Base-by-base conservation (phyloP, 2,329 filamentous ascomycete species). In the Penicillium olsonii region DNA sequence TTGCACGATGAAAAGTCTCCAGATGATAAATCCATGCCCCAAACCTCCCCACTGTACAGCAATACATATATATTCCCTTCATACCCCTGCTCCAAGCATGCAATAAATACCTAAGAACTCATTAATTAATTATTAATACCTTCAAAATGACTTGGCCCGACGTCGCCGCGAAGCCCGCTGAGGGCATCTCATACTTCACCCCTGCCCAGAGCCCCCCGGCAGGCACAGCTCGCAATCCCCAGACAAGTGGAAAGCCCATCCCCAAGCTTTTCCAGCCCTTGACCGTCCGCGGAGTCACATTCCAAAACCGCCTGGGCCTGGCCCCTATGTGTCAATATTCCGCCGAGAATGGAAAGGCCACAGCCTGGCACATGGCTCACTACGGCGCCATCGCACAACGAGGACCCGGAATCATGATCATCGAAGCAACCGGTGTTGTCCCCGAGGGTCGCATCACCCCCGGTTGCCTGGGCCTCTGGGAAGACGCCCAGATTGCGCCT, bases 391-490 rank as follows among this genome's bases (percentile, higher is more conserved):
- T 91, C 61, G 81, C 89, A 27, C 78, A 87, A 52, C 84, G 87
- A 52, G 92, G 92, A n/a, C 86, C 88, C 0, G 87, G 83, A 4
- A 76, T 95, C 19, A 77, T 87, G 48, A 82, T 92, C 48, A 78
- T 92, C 50, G 92, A 96, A 75, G 90, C 91, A 26, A 91, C 88
- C 1, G 78, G 84, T 31, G 87, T 95, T 1, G 76, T 82, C 3
- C 75, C 89, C 11, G 85, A 92, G 60, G 91, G 91, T 31, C 83
- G 92, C 45, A 95, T 95, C 74, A 87, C 88, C 1, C 90, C 91
- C 1, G 54, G 60, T 34, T 63, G 64, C 31, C 37, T 63, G 3
- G 68, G 92, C 2, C 73, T 96, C 12, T 96, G 92, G 92, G 79
- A 87, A 54, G 92, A 96, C 68, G 84, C 80, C 26, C 92, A 96